These are phyloP conservation scores for Cladosporium sp. DNA, from an alignment of 2,329 filamentous ascomycete species.

Conservation along the genomic window DNA sequence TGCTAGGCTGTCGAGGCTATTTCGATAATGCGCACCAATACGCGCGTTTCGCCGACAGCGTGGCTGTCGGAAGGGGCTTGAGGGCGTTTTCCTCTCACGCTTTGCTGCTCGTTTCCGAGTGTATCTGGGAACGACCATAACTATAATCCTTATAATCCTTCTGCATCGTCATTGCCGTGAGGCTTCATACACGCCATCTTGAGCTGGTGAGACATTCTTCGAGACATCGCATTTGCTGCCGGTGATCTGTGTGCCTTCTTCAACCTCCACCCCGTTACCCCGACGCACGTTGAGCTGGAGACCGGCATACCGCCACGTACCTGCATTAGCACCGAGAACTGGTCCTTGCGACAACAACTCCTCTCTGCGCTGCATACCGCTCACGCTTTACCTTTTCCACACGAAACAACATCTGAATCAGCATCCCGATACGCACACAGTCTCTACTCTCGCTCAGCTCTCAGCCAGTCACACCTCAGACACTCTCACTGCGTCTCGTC, in stretches of 20 bases:
- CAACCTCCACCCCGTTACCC: not conserved
- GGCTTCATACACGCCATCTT: not conserved
- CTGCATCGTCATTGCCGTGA: not conserved
- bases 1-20: not conserved
- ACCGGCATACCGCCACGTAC: not conserved
- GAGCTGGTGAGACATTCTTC: not conserved
- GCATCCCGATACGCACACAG: not conserved
- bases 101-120: not conserved
- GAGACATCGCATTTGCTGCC: not conserved
- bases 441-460: not conserved
- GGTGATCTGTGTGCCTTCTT: not conserved
- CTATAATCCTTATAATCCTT: not conserved
- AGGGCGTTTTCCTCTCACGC: not conserved
- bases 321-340: slow-evolving; percentile 2
- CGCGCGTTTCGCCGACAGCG: not conserved
- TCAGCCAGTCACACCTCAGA: not conserved
- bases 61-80: not conserved
- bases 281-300: slow-evolving; percentile 9
- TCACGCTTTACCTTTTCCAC: not conserved
- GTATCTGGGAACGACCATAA: not conserved
- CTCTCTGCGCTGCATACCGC: not conserved
- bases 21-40: not conserved
- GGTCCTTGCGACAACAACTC: not conserved
- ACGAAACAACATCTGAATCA: not conserved
- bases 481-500: not conserved